These are phyloP conservation scores for Apophysomyces sp. DNA, from an alignment of 371 early-diverging fungal genomes.

Conservation along the genomic window DNA sequence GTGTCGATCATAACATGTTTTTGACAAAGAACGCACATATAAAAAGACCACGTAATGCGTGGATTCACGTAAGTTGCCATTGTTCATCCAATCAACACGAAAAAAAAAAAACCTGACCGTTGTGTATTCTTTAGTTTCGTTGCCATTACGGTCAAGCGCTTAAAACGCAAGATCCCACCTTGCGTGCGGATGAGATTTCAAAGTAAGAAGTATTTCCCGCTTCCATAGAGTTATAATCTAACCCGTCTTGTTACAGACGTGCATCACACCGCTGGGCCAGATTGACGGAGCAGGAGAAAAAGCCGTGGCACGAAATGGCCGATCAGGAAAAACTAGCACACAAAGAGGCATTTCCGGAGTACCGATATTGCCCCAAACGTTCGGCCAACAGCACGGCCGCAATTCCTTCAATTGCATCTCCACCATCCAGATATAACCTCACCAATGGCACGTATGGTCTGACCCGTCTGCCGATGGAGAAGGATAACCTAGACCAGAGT, in stretches of 20 bases:
- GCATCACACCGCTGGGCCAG: conserved; percentile 45
- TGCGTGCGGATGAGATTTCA: conserved; percentile 39
- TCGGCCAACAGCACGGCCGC: neutral
- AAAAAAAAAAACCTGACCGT: too few relatives aligned
- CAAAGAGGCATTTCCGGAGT: conserved; percentile 47
- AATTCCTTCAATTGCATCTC: too few relatives aligned
- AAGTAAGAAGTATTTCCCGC: conserved; percentile 19
- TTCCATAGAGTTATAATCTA: neutral
- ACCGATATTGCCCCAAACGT: conserved; percentile 44
- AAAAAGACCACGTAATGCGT: conserved; percentile 40
- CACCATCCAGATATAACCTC: too few relatives aligned
- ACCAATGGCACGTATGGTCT: neutral
- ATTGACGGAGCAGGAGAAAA: conserved; percentile 44
- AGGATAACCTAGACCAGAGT: neutral
- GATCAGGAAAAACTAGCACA: conserved; percentile 46
- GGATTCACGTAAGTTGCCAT: conserved; percentile 39
- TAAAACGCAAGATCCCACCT: conserved; percentile 34
- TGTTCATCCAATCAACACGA: too few relatives aligned
- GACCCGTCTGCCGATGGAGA: neutral
- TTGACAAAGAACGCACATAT: conserved; percentile 39
- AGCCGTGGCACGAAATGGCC: conserved; percentile 45
- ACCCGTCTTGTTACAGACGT: conserved; percentile 25
- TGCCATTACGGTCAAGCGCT: conserved; percentile 42
- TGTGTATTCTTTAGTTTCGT: conserved; percentile 22
- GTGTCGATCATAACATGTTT: conserved; percentile 29